A percentile compares a stretch with the other conserved stretches of the same genome.
Evolutionary conservation across 2,329 filamentous ascomycete species (phyloP).

Genomic region (Penicillium verrucosum): DNA sequence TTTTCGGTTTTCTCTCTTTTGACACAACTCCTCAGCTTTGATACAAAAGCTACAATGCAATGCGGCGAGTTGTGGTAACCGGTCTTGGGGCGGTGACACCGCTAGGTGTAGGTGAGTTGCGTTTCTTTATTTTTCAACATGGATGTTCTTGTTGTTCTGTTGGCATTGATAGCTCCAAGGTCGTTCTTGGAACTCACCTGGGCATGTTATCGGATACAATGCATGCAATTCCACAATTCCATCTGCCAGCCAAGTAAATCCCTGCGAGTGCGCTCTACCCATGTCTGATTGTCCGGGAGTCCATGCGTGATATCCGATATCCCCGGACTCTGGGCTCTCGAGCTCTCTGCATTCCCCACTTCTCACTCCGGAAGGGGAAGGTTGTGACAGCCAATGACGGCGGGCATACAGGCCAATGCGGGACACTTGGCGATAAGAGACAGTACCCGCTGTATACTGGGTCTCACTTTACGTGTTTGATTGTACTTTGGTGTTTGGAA

Average conservation of each 20-base stretch:
- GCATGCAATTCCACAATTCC: not conserved
- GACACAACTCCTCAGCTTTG: not conserved
- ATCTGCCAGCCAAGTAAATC: not conserved
- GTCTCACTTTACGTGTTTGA: not conserved
- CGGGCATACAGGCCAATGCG: constrained; percentile 4
- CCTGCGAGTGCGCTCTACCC: not conserved
- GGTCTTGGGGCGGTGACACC: constrained; percentile 80
- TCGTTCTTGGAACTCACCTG: not conserved
- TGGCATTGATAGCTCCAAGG: constrained; percentile 1
- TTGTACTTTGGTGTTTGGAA: not conserved
- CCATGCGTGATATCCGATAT: not conserved
- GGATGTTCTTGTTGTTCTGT: constrained; percentile 1
- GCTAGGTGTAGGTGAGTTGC: constrained; percentile 65
- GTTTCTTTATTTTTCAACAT: not conserved
- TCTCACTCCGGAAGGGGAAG: constrained; percentile 30
- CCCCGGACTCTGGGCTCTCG: constrained; percentile 6
- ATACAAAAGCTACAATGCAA: constrained; percentile 24
- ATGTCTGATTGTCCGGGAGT: not conserved
- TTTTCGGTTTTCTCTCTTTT: constrained; percentile 11
- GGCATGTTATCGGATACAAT: not conserved
- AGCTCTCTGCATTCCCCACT: constrained; percentile 28
- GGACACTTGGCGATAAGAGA: not conserved
- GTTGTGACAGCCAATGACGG: constrained; percentile 26
- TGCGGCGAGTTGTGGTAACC: constrained; percentile 73
- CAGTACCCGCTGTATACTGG: not conserved